A percentile compares a stretch with the other conserved stretches of the same genome.
Evolutionary conservation across 169 alveolate genomes (phyloP).

Genomic region (Cryptosporidium xiaoi): DNA sequence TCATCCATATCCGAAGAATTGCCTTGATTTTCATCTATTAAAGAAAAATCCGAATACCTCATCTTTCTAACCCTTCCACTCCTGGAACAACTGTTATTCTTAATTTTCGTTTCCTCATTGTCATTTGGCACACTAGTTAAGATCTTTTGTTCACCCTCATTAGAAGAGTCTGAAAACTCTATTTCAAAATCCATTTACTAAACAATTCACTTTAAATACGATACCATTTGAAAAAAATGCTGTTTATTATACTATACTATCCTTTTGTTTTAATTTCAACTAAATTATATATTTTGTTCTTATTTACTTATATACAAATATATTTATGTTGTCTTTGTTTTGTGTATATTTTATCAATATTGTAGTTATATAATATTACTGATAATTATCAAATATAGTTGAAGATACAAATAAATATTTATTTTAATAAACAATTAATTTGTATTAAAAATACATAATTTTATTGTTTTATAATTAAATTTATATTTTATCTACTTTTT

Average conservation of each 20-base stretch:
- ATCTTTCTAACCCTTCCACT: conserved; percentile 64
- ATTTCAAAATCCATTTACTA: conserved; percentile 62
- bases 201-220: background rate
- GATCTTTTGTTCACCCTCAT: conserved; percentile 8
- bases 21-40: conserved; percentile 37
- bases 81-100: conserved; percentile 38
- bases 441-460: too few species aligned
- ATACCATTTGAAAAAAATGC: background rate
- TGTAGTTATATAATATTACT: too few species aligned
- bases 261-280: too few species aligned
- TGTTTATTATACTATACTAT: background rate
- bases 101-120: background rate
- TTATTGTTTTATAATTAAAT: conserved; percentile 14
- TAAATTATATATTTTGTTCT: too few species aligned
- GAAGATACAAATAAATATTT: too few species aligned
- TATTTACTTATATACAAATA: too few species aligned
- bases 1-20: background rate
- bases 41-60: conserved; percentile 54
- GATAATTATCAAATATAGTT: too few species aligned
- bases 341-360: too few species aligned
- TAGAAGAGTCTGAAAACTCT: conserved; percentile 74
- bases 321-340: too few species aligned
- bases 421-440: too few species aligned
- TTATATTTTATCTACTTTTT: conserved; percentile 13
- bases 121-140: background rate